These are phyloP conservation scores for Noccaea caerulescens DNA, from an alignment of 345 rosid genomes.

Conservation along the genomic window DNA sequence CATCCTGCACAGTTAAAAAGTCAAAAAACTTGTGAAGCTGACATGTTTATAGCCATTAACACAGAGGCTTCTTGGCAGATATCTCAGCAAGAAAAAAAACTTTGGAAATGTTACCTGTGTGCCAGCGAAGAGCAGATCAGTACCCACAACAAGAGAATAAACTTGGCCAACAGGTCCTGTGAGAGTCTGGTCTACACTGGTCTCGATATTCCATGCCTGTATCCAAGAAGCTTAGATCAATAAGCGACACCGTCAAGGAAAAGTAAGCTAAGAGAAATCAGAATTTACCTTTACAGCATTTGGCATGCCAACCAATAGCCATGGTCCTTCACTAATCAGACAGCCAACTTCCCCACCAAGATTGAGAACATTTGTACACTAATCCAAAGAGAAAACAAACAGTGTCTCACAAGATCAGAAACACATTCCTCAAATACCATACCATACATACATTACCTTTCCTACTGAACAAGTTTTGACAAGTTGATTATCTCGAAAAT, in stretches of 20 bases:
- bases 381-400: conserved; percentile 21
- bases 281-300: conserved; percentile 78
- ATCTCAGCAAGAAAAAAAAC: background rate
- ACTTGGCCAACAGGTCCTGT: conserved; percentile 97
- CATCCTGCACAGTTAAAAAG: conserved; percentile 60
- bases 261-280: background rate
- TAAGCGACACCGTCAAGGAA: background rate
- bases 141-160: conserved; percentile 80
- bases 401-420: conserved; percentile 10
- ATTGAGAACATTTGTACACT: conserved; percentile 69
- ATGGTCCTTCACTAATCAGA: conserved; percentile 92
- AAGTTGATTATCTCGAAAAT: background rate
- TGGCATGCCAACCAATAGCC: conserved; percentile 91
- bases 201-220: conserved; percentile 71
- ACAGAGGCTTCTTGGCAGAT: background rate
- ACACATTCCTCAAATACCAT: background rate
- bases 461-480: background rate
- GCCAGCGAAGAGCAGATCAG: conserved; percentile 87
- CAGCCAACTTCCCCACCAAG: conserved; percentile 94
- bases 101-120: conserved; percentile 63
- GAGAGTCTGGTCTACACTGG: conserved; percentile 72
- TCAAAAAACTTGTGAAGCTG: background rate
- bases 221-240: background rate
- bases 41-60: background rate
- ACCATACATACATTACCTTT: too few relatives aligned